A percentile compares a stretch with the other conserved stretches of the same genome.
These are phyloP conservation scores for Heterobasidion annosum DNA, from an alignment of 1,284 basidiomycete species.

Conservation along the genomic window DNA sequence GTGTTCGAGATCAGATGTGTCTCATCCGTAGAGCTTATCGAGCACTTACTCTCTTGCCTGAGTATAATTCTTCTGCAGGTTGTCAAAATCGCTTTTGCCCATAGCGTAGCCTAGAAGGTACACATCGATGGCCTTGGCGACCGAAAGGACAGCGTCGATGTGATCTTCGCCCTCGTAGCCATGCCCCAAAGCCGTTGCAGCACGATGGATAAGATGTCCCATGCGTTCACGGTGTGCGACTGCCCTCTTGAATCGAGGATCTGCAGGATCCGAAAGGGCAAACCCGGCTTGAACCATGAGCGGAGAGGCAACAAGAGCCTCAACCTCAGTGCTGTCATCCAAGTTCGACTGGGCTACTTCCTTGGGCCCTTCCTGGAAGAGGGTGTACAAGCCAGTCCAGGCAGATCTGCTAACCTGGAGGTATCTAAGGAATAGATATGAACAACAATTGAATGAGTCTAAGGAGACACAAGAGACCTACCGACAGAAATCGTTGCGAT, in stretches of 20 bases:
- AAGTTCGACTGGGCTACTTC: slow-evolving; percentile 45
- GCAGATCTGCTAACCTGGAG: slow-evolving; percentile 55
- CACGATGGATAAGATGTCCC: slow-evolving; percentile 63
- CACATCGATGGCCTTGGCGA: slow-evolving; percentile 66
- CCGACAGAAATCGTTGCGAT: slow-evolving; percentile 93
- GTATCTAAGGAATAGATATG: slow-evolving; percentile 32
- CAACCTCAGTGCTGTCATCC: slow-evolving; percentile 52
- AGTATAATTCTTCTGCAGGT: slow-evolving; percentile 60
- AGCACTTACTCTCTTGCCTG: slow-evolving; percentile 58
- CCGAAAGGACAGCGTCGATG: slow-evolving; percentile 78
- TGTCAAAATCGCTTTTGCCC: slow-evolving; percentile 46
- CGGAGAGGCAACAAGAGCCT: slow-evolving; percentile 54
- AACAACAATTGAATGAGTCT: slow-evolving; percentile 4
- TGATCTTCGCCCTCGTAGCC: slow-evolving; percentile 74
- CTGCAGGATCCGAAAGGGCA: slow-evolving; percentile 64
- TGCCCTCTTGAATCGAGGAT: slow-evolving; percentile 68
- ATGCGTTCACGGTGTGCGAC: slow-evolving; percentile 54
- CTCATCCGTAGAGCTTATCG: neutral
- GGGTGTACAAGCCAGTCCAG: slow-evolving; percentile 67
- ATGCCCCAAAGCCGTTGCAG: slow-evolving; percentile 57
- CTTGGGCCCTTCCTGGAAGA: slow-evolving; percentile 54
- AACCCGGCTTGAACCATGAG: slow-evolving; percentile 69
- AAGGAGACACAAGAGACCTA: slow-evolving; percentile 23
- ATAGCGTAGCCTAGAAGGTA: slow-evolving; percentile 71
- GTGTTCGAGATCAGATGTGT: slow-evolving; percentile 17